Base-by-base conservation (phyloP, 1,139 yeast species). In the Candida albicans region DNA sequence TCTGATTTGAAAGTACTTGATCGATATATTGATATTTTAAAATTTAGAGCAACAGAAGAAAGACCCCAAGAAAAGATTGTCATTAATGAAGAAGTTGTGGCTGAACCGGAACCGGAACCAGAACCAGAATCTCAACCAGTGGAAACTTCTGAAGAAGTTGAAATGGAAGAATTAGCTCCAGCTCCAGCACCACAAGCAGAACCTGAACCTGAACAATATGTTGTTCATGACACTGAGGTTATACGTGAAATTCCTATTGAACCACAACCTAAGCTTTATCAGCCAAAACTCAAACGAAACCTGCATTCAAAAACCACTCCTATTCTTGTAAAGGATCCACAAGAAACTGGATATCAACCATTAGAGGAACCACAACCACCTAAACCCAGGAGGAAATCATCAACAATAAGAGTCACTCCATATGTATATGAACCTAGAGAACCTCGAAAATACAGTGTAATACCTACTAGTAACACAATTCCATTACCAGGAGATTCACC, bases 341-440 rank as follows among this genome's bases (percentile, higher is more conserved):
- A 28, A 30, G 30, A 13, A 26, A 32, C 39, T 12, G 35, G n/a
- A 7, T 37, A 33, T 13, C 37, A n/a, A 24, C 40, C 26, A 9
- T 33, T 37, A 29, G 31, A 31, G 4, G 40, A 37, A 15, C 44
- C 33, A 3, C 40, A 39, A 41, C 44, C 43, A 11, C 39, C 41
- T 24, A 33, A 29, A 31, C 41, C 39, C 22, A 42, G 43, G 35
- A 43, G 49, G 35, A 33, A 46, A 36, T 27, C 35, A 11, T 47
- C 54, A 13, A 40, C 38, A 30, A 47, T 50, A 22, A 47, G 46
- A 39, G 53, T 49, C 8, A 43, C 49, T 26, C 54, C 54, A n/a
- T 51, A 41, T 35, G 41, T 50, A 33, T 40, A 14, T 35, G 51
- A 43, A 14, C 45, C 39, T 8, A 22, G 48, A 18, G 33, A 31